These are phyloP conservation scores for Mimosa pudica DNA, from an alignment of 306 rosid genomes.

Conservation along the genomic window DNA sequence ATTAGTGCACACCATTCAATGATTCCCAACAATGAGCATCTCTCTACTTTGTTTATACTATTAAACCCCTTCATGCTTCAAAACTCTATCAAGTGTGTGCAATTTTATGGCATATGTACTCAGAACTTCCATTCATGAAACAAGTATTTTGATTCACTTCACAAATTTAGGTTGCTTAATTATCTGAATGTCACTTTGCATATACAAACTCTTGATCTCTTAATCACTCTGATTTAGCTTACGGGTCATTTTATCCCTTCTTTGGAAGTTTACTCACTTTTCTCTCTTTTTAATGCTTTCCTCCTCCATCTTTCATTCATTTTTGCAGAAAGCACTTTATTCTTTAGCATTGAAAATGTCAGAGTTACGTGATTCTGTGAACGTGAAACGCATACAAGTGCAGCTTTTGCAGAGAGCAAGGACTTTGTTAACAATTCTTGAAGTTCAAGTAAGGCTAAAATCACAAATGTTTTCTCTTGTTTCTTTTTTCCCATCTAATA, in stretches of 20 bases:
- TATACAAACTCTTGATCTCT: conserved; percentile 9
- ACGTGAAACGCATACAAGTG: conserved; percentile 61
- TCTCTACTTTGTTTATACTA: conserved; percentile 20
- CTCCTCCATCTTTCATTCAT: conserved; percentile 25
- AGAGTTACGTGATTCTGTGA: conserved; percentile 63
- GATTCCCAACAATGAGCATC: conserved; percentile 13
- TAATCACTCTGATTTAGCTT: conserved; percentile 9
- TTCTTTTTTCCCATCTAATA: conserved; percentile 20
- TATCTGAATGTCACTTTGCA: background rate
- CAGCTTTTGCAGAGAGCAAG: conserved; percentile 61
- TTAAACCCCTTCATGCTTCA: too few species aligned
- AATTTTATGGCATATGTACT: background rate
- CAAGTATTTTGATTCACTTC: conserved; percentile 17
- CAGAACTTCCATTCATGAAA: background rate
- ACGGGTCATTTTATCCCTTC: background rate
- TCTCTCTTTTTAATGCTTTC: conserved; percentile 22
- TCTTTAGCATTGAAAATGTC: conserved; percentile 59
- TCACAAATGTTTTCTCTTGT: conserved; percentile 15
- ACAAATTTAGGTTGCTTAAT: conserved; percentile 18
- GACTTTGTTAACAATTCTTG: conserved; percentile 64
- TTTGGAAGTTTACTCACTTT: conserved; percentile 30
- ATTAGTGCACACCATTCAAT: conserved; percentile 15
- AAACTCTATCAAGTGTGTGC: background rate
- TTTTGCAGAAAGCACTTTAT: conserved; percentile 63
- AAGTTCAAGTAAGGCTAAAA: conserved; percentile 65